Evolutionary conservation across 1,139 yeast genomes (phyloP), one percentile per base, ranked within the genome.

Genomic region (Lodderomyces oxycetoniae): DNA sequence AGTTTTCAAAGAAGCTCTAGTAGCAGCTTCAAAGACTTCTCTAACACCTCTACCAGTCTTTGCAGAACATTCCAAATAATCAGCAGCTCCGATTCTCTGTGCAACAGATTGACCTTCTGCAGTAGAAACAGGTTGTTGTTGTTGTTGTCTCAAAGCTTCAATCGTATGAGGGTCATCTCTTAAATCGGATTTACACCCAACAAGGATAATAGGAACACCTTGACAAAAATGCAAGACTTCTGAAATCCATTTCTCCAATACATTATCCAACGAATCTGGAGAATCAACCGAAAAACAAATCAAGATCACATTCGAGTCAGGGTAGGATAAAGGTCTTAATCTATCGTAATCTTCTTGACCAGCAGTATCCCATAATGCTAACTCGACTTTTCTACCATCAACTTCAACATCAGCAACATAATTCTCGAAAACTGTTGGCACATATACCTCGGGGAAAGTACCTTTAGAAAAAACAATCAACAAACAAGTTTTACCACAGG

Each of bases 281-380:
- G 89, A 75, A 59, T 86, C 95, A 46, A 88, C 77, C 17, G 95
- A 80, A 71, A 87, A 88, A 72, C 96, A 87, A 52, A 88, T 86
- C 59, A 88, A 74, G 46, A 88, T 85, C 44, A 88, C 95, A 57
- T 88, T 85, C 34, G 96, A 83, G 60, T 87, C 95, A 41, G 96
- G 95, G 66, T 88, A 88, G 19, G 94, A 82, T 51, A 88, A 72
- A 21, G 96, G 96, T 69, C 96, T 82, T 57, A 88, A 74, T 67
- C 96, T 82, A 63, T 87, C 95, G 63, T 87, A 88, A 67, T 88
- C 96, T 71, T 88, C 96, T 74, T 88, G 96, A 44, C 96, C 96
- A 38, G 96, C 96, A 50, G 96, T 88, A 85, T 88, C 96, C 96
- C 96, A 88, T 47, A 88, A 73, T 16, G 96, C 95, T 64, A 88